phyloP scores from a whole-genome alignment of 495 filamentous ascomycete species.

The Daldinia decipiens region DNA sequence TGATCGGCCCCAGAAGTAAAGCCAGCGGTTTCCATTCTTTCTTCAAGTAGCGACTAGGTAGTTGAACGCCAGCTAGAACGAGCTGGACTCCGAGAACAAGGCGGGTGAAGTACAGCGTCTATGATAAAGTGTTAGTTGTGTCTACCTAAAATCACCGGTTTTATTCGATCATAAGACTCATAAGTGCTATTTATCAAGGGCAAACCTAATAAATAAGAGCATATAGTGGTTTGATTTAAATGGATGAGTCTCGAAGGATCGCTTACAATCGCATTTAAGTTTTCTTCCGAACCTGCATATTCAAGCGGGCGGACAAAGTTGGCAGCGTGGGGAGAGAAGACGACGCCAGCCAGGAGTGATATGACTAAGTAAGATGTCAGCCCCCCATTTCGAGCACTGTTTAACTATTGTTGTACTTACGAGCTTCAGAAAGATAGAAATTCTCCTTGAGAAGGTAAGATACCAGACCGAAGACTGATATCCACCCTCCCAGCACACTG shows the following conservation, averaged over 20 bases:
- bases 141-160: conserved; percentile 53
- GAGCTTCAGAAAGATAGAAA: conserved; percentile 90
- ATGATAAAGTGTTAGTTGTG: conserved; percentile 29
- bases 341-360: conserved; percentile 79
- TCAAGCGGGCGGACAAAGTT: conserved; percentile 81
- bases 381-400: neutral
- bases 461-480: conserved; percentile 87
- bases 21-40: conserved; percentile 82
- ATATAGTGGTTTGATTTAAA: neutral
- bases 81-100: conserved; percentile 93
- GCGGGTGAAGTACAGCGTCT: conserved; percentile 83
- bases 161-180: neutral
- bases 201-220: neutral
- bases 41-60: conserved; percentile 86
- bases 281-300: conserved; percentile 71
- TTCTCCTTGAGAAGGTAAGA: conserved; percentile 90
- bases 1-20: conserved; percentile 83
- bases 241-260: conserved; percentile 1
- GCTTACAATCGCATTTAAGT: conserved; percentile 49
- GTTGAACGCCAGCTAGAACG: conserved; percentile 87
- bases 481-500: conserved; percentile 84
- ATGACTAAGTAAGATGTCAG: conserved; percentile 68
- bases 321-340: conserved; percentile 79
- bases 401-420: conserved; percentile 60
- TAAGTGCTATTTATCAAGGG: neutral